A percentile compares a stretch with the other conserved stretches of the same genome.
Evolutionary conservation across 345 rosid genomes (phyloP).

Genomic region (Euclidium syriacum): DNA sequence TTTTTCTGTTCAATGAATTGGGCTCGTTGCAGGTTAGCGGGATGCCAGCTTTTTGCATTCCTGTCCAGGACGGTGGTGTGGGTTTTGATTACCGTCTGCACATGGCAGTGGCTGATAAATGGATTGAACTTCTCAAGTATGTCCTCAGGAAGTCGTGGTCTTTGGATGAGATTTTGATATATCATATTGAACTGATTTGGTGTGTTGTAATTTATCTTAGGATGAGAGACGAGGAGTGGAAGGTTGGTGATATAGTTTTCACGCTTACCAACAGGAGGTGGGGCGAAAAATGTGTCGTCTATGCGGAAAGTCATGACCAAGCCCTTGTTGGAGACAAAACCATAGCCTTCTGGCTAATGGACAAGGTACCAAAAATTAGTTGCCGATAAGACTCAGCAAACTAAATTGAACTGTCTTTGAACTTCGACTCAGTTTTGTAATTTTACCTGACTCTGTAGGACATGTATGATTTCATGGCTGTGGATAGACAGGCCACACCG

Average conservation of each 20-base stretch:
- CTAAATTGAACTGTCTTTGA: constrained; percentile 4
- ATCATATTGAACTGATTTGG: background rate
- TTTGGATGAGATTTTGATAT: background rate
- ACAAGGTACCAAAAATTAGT: constrained; percentile 49
- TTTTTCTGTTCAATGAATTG: background rate
- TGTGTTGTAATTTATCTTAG: constrained; percentile 39
- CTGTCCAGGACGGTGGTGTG: constrained; percentile 87
- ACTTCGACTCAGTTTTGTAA: background rate
- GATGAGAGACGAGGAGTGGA: constrained; percentile 87
- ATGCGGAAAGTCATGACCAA: constrained; percentile 99
- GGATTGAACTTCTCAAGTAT: constrained; percentile 94
- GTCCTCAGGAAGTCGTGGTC: constrained; percentile 11
- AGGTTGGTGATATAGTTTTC: constrained; percentile 63
- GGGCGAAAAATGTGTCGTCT: constrained; percentile 74
- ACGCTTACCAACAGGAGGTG: constrained; percentile 88
- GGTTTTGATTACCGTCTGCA: constrained; percentile 98
- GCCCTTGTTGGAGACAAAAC: constrained; percentile 99
- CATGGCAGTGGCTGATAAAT: constrained; percentile 96
- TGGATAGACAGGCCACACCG: constrained; percentile 74
- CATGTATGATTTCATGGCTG: constrained; percentile 96
- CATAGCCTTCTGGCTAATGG: constrained; percentile 97
- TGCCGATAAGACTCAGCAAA: background rate
- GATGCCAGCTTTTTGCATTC: constrained; percentile 93
- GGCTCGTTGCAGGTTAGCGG: constrained; percentile 73
- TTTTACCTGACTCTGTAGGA: constrained; percentile 44